Conservation (phyloP, 202 grass and related monocot genomes). For the Digitaria exilis region DNA sequence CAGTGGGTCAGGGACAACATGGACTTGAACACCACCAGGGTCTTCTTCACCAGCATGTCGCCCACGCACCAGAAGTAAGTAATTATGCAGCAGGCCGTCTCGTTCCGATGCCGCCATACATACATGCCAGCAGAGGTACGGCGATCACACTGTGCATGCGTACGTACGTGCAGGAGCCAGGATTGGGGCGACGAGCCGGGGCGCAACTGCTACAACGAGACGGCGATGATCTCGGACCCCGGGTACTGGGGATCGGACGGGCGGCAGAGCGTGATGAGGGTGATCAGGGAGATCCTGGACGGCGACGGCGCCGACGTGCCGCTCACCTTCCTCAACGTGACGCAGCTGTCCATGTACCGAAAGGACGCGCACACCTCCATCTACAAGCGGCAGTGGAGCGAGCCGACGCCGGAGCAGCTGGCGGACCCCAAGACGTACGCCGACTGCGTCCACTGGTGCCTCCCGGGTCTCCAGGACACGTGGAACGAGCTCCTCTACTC, state of each 20-base stretch:
- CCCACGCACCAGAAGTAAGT: conserved; percentile 69
- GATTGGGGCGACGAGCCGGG: conserved; percentile 68
- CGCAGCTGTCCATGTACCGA: conserved; percentile 80
- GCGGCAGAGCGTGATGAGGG: conserved; percentile 65
- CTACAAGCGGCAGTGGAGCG: conserved; percentile 89
- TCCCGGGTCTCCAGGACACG: conserved; percentile 81
- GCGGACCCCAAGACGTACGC: conserved; percentile 67
- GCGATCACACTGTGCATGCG: no score
- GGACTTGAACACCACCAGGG: conserved; percentile 58
- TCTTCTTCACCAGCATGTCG: conserved; percentile 91
- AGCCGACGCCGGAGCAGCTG: conserved; percentile 56
- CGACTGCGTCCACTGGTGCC: conserved; percentile 93
- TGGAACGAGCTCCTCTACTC: conserved; percentile 91
- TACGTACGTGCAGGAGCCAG: conserved; percentile 53
- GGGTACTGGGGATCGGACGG: conserved; percentile 79
- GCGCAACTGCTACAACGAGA: conserved; percentile 81
- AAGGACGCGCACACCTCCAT: conserved; percentile 94
- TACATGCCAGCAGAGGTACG: no score
- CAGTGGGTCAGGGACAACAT: conserved; percentile 71
- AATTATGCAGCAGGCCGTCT: neutral
- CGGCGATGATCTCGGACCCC: conserved; percentile 59
- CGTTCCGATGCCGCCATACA: neutral
- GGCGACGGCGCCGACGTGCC: conserved; percentile 56
- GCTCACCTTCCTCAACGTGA: conserved; percentile 76
- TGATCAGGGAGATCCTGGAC: conserved; percentile 51